Base-by-base conservation (phyloP, 495 filamentous ascomycete genomes). In the Penicillium parvum region DNA sequence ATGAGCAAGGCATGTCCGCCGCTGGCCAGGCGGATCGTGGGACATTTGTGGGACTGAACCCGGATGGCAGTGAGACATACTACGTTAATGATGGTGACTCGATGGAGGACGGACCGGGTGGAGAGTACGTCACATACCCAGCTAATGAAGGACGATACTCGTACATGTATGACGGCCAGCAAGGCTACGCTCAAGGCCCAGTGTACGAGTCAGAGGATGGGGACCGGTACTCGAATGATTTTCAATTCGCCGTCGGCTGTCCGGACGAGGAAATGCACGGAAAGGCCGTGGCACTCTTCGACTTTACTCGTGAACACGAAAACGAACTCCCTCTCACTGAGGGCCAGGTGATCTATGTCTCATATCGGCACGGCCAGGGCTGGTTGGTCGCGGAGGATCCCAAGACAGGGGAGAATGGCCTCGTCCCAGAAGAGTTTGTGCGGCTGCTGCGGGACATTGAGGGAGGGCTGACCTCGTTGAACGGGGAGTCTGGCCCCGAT, bases 261-360 rank as follows among this genome's bases (percentile, higher is more conserved):
- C 89, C 91, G 6, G 91, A 96, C 54, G 91, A 97, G 65, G 90
- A 96, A 60, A 95, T 96, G 87, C 88, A 95, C 58, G 91, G 91
- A 29, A 95, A 95, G 57, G 91, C 91, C 25, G 88, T 98, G 16
- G 94, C 92, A 4, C 74, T 98, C 9, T 98, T 94, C 57, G 88
- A 96, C 61, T 98, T 98, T 61, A 80, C 82, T 38, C 79, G 89
- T 18, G 92, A 97, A 61, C 96, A 97, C 57, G 89, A 95, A 57
- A 98, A 96, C 52, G 92, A 98, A 66, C 77, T 98, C 10, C 90
- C 88, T 11, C 70, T 98, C 14, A 82, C 84, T 0, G 92, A 98
- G 64, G 94, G 94, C 22, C 92, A 98, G 57, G 85, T 96, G 40
- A 95, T 98, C 32, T 90, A 90, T 76, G 90, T 98, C 28, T 91